Evolutionary conservation across 2,329 filamentous ascomycete genomes (phyloP).

Genomic region (Phialocephala sp.): DNA sequence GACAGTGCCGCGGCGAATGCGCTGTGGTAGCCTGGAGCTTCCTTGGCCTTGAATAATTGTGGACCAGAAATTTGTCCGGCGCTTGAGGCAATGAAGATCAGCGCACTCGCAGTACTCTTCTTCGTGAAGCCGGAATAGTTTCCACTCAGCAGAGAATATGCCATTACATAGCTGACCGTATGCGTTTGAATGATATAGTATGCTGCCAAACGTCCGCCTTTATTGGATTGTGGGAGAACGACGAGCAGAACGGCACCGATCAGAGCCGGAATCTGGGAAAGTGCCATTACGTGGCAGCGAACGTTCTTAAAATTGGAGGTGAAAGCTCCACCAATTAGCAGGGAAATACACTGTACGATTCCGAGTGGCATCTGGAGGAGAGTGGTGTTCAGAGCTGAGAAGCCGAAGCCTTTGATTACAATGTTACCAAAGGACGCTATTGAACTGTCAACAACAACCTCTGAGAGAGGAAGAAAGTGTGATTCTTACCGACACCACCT

Average conservation of each 20-base stretch:
- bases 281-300: not conserved
- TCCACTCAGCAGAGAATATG: not conserved
- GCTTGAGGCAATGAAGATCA: not conserved
- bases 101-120: not conserved
- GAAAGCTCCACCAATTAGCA: not conserved
- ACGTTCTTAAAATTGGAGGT: not conserved
- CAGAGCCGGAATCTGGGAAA: not conserved
- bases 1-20: not conserved
- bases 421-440: constrained; percentile 1
- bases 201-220: not conserved
- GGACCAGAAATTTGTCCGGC: not conserved
- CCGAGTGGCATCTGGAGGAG: constrained; percentile 1
- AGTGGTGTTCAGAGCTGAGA: not conserved
- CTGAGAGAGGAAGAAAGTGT: not conserved
- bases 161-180: not conserved
- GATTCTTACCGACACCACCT: not conserved
- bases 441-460: not conserved
- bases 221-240: constrained; percentile 1
- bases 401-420: constrained; percentile 5
- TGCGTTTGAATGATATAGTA: not conserved
- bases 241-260: not conserved
- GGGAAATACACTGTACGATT: not conserved
- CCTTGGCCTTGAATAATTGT: not conserved
- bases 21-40: not conserved
- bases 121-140: constrained; percentile 4